Percentiles rank a stretch among this genome's conserved stretches.
These are phyloP conservation scores for Chenopodium suecicum DNA, from an alignment of 148 eudicot species.

Conservation along the genomic window DNA sequence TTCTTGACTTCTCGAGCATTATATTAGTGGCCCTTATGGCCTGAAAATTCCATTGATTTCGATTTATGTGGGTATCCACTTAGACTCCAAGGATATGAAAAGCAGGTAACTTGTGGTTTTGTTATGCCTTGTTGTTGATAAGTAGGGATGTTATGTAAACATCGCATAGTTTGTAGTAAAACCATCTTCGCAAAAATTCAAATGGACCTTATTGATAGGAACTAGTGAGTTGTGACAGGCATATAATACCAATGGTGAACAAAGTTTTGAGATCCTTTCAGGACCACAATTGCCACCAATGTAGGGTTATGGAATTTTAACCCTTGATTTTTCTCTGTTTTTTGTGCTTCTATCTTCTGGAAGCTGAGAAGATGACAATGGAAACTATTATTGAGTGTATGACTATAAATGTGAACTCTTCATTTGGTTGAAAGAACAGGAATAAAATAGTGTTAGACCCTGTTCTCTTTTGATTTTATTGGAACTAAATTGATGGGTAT, in stretches of 20 bases:
- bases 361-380: slow-evolving; percentile 3
- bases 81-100: slow-evolving; percentile 8
- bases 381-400: background rate
- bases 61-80: slow-evolving; percentile 13
- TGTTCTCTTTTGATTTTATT: too few species aligned
- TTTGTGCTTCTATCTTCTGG: slow-evolving; percentile 16
- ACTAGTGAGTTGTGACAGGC: background rate
- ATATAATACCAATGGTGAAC: slow-evolving; percentile 11
- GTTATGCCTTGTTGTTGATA: slow-evolving; percentile 25
- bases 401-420: background rate
- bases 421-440: background rate
- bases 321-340: background rate
- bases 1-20: background rate
- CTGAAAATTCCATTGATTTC: slow-evolving; percentile 4
- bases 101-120: slow-evolving; percentile 18
- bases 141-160: slow-evolving; percentile 16
- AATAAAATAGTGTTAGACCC: background rate
- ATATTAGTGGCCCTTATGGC: slow-evolving; percentile 7
- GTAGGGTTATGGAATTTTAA: background rate
- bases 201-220: slow-evolving; percentile 7
- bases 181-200: background rate
- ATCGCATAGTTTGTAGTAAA: slow-evolving; percentile 12
- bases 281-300: slow-evolving; percentile 8
- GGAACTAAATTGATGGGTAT: too few species aligned
- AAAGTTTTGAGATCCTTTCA: slow-evolving; percentile 16